Percentiles rank a stretch among this genome's conserved stretches.
Evolutionary conservation across 805 yeast genomes (phyloP).

Genomic region (Myxozyma udenii): DNA sequence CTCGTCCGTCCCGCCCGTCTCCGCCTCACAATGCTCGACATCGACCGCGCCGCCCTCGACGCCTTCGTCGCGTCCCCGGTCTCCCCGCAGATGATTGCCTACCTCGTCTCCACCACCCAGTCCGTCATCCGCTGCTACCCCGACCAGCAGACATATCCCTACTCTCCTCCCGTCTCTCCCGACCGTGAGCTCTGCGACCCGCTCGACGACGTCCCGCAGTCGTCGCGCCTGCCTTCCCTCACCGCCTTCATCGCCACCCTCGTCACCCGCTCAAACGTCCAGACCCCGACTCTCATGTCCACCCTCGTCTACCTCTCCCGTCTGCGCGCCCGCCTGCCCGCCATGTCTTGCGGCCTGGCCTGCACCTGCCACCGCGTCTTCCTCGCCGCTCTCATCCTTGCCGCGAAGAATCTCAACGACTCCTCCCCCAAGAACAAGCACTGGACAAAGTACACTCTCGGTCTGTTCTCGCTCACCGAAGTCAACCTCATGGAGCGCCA

Average conservation of each 20-base stretch:
- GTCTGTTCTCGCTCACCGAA: slow-evolving; percentile 69
- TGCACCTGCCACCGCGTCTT: slow-evolving; percentile 93
- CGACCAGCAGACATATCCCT: slow-evolving; percentile 35
- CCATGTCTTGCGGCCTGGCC: slow-evolving; percentile 81
- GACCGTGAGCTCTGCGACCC: neutral
- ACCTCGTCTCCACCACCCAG: slow-evolving; percentile 43
- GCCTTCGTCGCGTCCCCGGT: slow-evolving; percentile 44
- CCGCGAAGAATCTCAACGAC: slow-evolving; percentile 92
- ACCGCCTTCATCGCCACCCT: slow-evolving; percentile 66
- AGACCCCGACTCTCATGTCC: slow-evolving; percentile 93
- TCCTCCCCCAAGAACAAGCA: slow-evolving; percentile 93
- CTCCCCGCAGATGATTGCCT: slow-evolving; percentile 41
- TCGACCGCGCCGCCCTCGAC: slow-evolving; percentile 40
- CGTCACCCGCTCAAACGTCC: slow-evolving; percentile 81
- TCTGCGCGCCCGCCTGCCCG: slow-evolving; percentile 72
- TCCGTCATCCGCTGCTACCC: slow-evolving; percentile 42
- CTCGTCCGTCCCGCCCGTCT: neutral
- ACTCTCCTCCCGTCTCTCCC: slow-evolving; percentile 45
- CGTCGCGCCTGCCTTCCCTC: slow-evolving; percentile 45
- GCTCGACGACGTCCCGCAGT: neutral
- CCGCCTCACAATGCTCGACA: slow-evolving; percentile 17
- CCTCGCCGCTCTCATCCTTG: slow-evolving; percentile 78
- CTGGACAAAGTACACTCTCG: slow-evolving; percentile 92
- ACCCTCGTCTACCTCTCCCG: slow-evolving; percentile 78
- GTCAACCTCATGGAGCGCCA: slow-evolving; percentile 91